Evolutionary conservation across 2,329 filamentous ascomycete genomes (phyloP).

Genomic region (Grosmannia serpens): DNA sequence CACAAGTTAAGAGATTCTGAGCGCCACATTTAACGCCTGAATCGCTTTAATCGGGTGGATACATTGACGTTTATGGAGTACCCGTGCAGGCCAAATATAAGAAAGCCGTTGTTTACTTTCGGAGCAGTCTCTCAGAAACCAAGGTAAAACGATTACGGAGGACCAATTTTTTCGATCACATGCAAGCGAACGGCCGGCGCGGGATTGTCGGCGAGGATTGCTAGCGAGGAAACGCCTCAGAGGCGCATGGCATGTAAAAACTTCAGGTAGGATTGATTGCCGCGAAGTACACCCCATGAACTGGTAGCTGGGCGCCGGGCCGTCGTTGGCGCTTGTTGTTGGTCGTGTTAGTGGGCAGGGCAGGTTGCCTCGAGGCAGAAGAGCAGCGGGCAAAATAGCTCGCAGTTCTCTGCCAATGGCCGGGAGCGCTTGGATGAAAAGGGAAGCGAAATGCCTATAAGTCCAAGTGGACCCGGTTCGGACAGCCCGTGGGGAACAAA

Average conservation of each 20-base stretch:
- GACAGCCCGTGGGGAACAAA: conserved; percentile 1
- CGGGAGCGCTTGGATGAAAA: background rate
- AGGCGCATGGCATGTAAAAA: background rate
- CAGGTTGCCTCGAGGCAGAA: background rate
- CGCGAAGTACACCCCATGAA: background rate
- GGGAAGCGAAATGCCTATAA: background rate
- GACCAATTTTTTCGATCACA: background rate
- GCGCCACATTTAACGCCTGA: no score
- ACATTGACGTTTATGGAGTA: no score
- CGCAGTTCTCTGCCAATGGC: no score
- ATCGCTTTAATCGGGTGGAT: no score
- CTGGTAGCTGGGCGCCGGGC: background rate
- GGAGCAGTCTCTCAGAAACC: no score
- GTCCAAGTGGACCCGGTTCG: conserved; percentile 1
- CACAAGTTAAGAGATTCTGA: no score
- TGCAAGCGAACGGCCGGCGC: background rate
- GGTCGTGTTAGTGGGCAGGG: background rate
- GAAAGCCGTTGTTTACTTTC: no score
- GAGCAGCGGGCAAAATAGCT: background rate
- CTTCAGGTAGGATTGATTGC: background rate
- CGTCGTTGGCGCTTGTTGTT: background rate
- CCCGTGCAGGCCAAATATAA: no score
- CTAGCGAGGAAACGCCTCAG: background rate
- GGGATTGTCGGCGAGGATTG: background rate
- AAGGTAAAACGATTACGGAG: no score